Evolutionary conservation across 257 asterid species (phyloP), one percentile per base, ranked within the genome.

Genomic region (Ocimum tenuiflorum): DNA sequence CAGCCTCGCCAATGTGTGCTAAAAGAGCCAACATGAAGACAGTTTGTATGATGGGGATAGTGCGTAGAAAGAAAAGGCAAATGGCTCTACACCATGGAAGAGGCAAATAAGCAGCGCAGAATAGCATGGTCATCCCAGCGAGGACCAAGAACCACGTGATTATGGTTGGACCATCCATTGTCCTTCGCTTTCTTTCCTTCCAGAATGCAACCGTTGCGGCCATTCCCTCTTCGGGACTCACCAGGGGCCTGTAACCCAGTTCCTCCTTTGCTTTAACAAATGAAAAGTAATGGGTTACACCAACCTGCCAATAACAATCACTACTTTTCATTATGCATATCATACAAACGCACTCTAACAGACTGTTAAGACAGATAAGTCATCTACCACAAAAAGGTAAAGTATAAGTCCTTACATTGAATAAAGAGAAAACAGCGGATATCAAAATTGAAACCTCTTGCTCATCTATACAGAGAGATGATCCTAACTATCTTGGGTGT

Each of bases 221-320:
- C 96, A 88, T 88, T 19, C 97, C 99, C 65, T 86, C 94, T 67
- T 75, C 74, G 60, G 86, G 86, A 56, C 90, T 83, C 47, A 86
- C 86, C 80, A 84, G 15, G 14, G 99, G 99, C 56, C 79, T 74
- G 57, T 92, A 92, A 1, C 95, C 95, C 20, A 92, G 85, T 76
- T 89, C 99, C 72, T 86, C 87, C 84, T 79, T 89, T 11, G 99
- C 97, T 83, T 92, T 92, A 31, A 89, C 63, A 73, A 64, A 84
- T 24, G 99, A 92, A 66, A 92, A 92, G 86, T 84, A 88, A 77
- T 88, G 99, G 19, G 97, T 86, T 53, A 92, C 94, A 0, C 97
- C 99, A 14, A 89, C 97, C 99, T 92, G 82, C 54, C 66, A 76
- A 59, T 18, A 35, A 19, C 12, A 33, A n/a, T n/a, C n/a, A n/a